A percentile compares a stretch with the other conserved stretches of the same genome.
Evolutionary conservation across 495 filamentous ascomycete genomes (phyloP).

Genomic region (Hypoxylon crocopeplum): DNA sequence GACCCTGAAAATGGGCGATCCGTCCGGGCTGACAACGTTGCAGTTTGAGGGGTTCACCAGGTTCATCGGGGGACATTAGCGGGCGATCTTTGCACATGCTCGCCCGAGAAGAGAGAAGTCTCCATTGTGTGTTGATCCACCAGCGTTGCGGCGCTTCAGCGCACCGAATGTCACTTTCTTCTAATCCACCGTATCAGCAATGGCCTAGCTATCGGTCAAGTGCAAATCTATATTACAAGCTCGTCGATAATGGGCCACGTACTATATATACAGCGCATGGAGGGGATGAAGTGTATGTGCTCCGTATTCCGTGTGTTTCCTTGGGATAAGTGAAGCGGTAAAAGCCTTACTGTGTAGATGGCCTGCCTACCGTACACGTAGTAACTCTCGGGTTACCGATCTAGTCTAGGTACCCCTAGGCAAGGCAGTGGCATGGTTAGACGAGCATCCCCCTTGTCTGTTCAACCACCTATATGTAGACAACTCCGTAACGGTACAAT

Average conservation of each 20-base stretch:
- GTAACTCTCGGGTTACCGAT: constrained; percentile 21
- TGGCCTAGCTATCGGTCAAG: too few relatives aligned
- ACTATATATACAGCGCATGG: constrained; percentile 19
- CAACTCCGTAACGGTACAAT: constrained; percentile 12
- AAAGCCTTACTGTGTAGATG: too few relatives aligned
- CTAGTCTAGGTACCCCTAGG: not conserved
- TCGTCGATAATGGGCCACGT: too few relatives aligned
- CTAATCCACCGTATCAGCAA: too few relatives aligned
- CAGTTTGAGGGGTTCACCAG: constrained; percentile 35
- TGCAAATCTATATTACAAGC: too few relatives aligned
- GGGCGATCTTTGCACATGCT: constrained; percentile 36
- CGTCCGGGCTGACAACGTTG: constrained; percentile 15
- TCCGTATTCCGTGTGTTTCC: too few relatives aligned
- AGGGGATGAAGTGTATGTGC: constrained; percentile 18
- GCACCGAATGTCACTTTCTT: not conserved
- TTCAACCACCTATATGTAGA: not conserved
- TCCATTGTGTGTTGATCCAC: constrained; percentile 14
- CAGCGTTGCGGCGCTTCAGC: too few relatives aligned
- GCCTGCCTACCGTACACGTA: not conserved
- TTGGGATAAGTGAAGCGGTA: too few relatives aligned
- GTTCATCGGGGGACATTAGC: constrained; percentile 20
- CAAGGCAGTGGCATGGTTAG: too few relatives aligned
- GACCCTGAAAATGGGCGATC: constrained; percentile 16
- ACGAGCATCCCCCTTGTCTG: not conserved
- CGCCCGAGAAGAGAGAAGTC: constrained; percentile 1